Evolutionary conservation across 176 grass and related monocot genomes (phyloP).

Genomic region (Hyparrhenia diplandra): DNA sequence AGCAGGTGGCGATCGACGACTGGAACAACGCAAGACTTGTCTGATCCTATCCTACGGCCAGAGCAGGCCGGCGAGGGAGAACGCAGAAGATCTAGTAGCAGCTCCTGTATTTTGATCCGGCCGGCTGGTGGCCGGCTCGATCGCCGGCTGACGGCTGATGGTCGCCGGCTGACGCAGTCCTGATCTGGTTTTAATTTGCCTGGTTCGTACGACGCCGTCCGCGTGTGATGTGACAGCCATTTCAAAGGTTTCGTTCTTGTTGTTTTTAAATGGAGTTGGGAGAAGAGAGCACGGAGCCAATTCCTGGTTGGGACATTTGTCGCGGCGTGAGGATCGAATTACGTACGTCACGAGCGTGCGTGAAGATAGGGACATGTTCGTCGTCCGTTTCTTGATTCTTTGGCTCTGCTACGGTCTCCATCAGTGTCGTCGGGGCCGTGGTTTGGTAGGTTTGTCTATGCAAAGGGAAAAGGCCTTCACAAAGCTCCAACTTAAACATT

Average conservation of each 20-base stretch:
- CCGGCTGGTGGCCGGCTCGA: too few species aligned
- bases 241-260: not conserved
- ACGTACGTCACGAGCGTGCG: not conserved
- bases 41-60: too few species aligned
- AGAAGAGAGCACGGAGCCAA: not conserved
- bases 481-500: too few species aligned
- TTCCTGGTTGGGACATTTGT: not conserved
- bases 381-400: not conserved
- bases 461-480: too few species aligned
- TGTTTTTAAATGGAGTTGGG: not conserved
- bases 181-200: too few species aligned
- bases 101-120: not conserved
- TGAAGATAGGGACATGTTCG: not conserved
- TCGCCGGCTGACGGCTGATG: too few species aligned
- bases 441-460: too few species aligned
- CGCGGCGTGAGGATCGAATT: too few species aligned
- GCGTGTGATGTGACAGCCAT: not conserved
- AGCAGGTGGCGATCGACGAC: not conserved
- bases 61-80: not conserved
- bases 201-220: not conserved
- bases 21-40: not conserved
- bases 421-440: not conserved
- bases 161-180: constrained; percentile 9
- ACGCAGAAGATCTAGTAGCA: not conserved
- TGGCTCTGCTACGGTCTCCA: too few species aligned